phyloP scores from a whole-genome alignment of 371 early-diverging fungal species.

The Saksenaea vasiformis region DNA sequence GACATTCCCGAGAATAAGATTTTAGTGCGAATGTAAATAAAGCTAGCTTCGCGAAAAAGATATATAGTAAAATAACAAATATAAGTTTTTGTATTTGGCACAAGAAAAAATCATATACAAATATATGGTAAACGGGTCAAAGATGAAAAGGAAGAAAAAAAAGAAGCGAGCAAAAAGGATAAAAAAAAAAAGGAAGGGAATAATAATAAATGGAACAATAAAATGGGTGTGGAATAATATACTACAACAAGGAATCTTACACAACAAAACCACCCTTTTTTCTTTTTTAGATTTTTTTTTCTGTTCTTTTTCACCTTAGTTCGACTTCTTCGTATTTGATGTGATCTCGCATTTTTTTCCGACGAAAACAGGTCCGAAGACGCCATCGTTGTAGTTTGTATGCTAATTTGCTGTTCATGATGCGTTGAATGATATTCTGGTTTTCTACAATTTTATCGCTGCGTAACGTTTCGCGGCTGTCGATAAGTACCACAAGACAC shows the following conservation, averaged over 20 bases:
- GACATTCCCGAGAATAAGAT: background rate
- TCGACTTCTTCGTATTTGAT: constrained; percentile 19
- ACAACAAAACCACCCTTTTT: no score
- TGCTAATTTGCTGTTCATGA: constrained; percentile 8
- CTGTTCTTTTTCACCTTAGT: background rate
- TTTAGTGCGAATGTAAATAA: constrained; percentile 2
- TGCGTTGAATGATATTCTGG: constrained; percentile 15
- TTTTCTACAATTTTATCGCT: constrained; percentile 53
- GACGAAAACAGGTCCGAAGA: constrained; percentile 10
- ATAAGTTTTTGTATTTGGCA: background rate
- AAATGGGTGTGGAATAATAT: background rate
- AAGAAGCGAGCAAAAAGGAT: background rate
- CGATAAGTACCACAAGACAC: constrained; percentile 61
- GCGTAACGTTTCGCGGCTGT: constrained; percentile 57
- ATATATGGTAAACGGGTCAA: background rate
- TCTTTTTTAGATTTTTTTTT: background rate
- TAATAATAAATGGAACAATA: background rate
- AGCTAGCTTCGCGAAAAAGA: background rate
- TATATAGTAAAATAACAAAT: background rate
- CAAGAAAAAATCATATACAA: background rate
- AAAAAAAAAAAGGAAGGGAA: background rate
- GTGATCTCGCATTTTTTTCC: background rate
- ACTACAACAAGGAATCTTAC: background rate
- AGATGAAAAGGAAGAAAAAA: background rate
- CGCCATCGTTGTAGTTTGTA: constrained; percentile 3